phyloP scores from a whole-genome alignment of 805 yeast genomes.

The Cyberlindnera veronae region DNA sequence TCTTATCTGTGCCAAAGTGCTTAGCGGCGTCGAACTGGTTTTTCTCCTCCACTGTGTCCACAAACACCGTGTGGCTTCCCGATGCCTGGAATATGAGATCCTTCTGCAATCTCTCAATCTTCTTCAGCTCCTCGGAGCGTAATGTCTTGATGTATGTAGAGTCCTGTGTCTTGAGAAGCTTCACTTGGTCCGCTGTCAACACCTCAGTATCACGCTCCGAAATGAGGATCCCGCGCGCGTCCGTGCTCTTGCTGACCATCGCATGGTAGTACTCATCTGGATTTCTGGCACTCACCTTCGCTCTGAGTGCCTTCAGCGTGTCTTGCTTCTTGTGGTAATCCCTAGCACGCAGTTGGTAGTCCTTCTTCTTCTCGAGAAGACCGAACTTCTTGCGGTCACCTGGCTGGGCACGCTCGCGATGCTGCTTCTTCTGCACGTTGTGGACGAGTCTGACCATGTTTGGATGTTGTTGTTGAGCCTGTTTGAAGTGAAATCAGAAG shows the following conservation, averaged over 20 bases:
- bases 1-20: constrained; percentile 67
- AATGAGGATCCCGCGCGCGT: constrained; percentile 62
- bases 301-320: constrained; percentile 62
- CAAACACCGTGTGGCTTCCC: constrained; percentile 85
- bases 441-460: constrained; percentile 78
- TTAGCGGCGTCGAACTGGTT: constrained; percentile 58
- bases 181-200: constrained; percentile 69
- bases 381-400: constrained; percentile 71
- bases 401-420: constrained; percentile 89
- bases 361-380: constrained; percentile 89
- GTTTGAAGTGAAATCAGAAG: no score
- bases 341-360: constrained; percentile 67
- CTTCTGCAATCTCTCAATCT: constrained; percentile 50
- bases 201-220: constrained; percentile 62
- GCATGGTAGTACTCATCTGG: constrained; percentile 97
- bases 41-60: constrained; percentile 57
- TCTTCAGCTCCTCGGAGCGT: constrained; percentile 62
- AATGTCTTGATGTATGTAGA: constrained; percentile 77
- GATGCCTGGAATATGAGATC: constrained; percentile 47
- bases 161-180: constrained; percentile 87
- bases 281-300: constrained; percentile 70
- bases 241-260: constrained; percentile 72
- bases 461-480: no score
- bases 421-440: constrained; percentile 94
- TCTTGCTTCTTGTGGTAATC: constrained; percentile 59